A percentile compares a stretch with the other conserved stretches of the same genome.
These are phyloP conservation scores for Xylaria acuta DNA, from an alignment of 495 filamentous ascomycete genomes.

Conservation along the genomic window DNA sequence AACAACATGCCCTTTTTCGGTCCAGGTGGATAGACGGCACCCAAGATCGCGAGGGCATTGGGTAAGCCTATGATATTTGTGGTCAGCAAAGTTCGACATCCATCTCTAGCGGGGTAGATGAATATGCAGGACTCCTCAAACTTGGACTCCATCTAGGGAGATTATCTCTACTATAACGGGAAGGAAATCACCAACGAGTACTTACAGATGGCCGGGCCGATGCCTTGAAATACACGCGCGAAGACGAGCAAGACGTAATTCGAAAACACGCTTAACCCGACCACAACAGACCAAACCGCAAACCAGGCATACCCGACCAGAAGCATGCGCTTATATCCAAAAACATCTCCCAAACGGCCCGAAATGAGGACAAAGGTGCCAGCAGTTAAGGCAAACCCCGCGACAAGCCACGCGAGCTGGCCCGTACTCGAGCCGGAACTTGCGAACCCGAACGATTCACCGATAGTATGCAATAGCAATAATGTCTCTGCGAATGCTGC, in stretches of 20 bases:
- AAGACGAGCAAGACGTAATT: slow-evolving; percentile 61
- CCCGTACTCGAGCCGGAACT: slow-evolving; percentile 28
- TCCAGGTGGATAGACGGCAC: slow-evolving; percentile 59
- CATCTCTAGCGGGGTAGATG: not conserved
- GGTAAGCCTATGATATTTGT: slow-evolving; percentile 39
- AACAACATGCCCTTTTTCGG: slow-evolving; percentile 68
- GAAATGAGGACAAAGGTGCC: slow-evolving; percentile 71
- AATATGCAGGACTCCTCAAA: not conserved
- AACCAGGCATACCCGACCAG: slow-evolving; percentile 64
- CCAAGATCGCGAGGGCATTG: slow-evolving; percentile 68
- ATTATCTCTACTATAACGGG: not conserved
- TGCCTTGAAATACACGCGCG: slow-evolving; percentile 64
- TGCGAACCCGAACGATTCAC: not conserved
- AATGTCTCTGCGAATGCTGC: not conserved
- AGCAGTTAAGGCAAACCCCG: slow-evolving; percentile 64
- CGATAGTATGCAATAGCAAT: not conserved
- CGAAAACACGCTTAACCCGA: slow-evolving; percentile 44
- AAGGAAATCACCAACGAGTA: not conserved
- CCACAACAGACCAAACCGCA: slow-evolving; percentile 63
- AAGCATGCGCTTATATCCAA: slow-evolving; percentile 64
- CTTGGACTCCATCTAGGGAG: not conserved
- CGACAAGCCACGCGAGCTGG: slow-evolving; percentile 60
- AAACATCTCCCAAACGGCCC: slow-evolving; percentile 65
- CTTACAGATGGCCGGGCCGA: slow-evolving; percentile 60
- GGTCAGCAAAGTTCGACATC: not conserved